Conservation (phyloP, 371 early-diverging fungal species). For the Apophysomyces elegans region DNA sequence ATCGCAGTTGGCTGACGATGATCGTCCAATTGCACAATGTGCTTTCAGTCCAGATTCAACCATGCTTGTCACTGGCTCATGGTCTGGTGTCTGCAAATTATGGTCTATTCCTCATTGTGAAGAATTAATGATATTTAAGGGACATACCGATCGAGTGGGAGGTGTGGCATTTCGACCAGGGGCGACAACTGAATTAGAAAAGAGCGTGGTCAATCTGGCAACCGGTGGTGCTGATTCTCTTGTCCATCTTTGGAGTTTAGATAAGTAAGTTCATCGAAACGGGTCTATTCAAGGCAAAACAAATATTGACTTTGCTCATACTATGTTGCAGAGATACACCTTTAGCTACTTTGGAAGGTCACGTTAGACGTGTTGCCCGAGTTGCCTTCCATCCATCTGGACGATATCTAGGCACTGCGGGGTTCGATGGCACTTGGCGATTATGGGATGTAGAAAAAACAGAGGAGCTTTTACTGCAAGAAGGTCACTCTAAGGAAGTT, state of each 20-base stretch:
- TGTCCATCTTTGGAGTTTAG: conserved; percentile 83
- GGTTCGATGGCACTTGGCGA: conserved; percentile 93
- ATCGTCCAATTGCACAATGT: conserved; percentile 83
- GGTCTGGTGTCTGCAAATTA: conserved; percentile 85
- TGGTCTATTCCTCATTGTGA: conserved; percentile 85
- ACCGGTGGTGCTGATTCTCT: conserved; percentile 79
- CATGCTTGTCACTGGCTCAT: conserved; percentile 82
- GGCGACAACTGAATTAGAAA: conserved; percentile 67
- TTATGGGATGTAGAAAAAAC: conserved; percentile 88
- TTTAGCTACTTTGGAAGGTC: conserved; percentile 79
- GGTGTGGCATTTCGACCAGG: conserved; percentile 91
- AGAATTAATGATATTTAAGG: conserved; percentile 59
- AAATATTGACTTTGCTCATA: conserved; percentile 3
- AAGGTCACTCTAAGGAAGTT: conserved; percentile 93
- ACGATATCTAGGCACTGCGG: conserved; percentile 84
- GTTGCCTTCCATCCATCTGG: conserved; percentile 94
- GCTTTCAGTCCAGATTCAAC: conserved; percentile 83
- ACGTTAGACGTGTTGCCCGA: conserved; percentile 82
- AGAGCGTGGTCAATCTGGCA: conserved; percentile 76
- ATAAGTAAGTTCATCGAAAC: conserved; percentile 44
- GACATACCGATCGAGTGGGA: conserved; percentile 89
- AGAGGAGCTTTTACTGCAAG: conserved; percentile 85
- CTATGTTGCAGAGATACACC: conserved; percentile 67
- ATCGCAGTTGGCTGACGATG: conserved; percentile 87
- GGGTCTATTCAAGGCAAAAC: no score